phyloP scores from a whole-genome alignment of 768 basidiomycete species.

The Mycena metata region DNA sequence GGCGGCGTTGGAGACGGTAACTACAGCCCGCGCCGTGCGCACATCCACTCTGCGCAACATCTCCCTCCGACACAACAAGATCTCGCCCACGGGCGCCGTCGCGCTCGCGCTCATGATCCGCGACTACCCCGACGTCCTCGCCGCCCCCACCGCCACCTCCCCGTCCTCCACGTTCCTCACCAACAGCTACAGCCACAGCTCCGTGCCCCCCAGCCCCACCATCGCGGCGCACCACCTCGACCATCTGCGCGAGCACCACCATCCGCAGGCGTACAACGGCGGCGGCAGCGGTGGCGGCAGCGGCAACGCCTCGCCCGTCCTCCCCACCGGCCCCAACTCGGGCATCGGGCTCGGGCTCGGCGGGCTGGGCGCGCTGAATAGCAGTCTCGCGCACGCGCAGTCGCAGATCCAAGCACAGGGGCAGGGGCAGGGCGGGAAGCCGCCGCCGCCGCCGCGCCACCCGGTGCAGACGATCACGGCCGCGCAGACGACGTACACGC shows the following conservation, averaged over 20 bases:
- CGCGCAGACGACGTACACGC: conserved; percentile 84
- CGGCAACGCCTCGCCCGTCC: conserved; percentile 47
- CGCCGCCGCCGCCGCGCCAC: conserved; percentile 51
- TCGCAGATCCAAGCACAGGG: no score
- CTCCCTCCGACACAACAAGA: conserved; percentile 90
- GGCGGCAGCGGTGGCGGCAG: no score
- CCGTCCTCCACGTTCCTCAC: conserved; percentile 22
- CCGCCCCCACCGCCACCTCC: conserved; percentile 45
- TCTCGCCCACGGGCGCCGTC: conserved; percentile 87
- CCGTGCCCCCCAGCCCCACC: conserved; percentile 54
- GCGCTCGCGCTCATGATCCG: conserved; percentile 96
- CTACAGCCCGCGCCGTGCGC: conserved; percentile 88
- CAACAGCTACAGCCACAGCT: conserved; percentile 45
- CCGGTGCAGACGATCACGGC: conserved; percentile 63
- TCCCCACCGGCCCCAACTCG: conserved; percentile 12
- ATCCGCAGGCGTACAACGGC: conserved; percentile 36
- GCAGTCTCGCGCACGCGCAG: conserved; percentile 32
- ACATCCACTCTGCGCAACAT: conserved; percentile 89
- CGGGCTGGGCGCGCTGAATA: no score
- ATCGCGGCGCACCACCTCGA: conserved; percentile 31
- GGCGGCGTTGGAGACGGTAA: conserved; percentile 81
- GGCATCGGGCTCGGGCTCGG: no score
- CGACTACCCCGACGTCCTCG: conserved; percentile 90
- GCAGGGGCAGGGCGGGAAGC: conserved; percentile 45
- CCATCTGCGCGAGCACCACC: conserved; percentile 1